Base-by-base conservation (phyloP, 2,329 filamentous ascomycete species). In the Hypoxylon sp. region DNA sequence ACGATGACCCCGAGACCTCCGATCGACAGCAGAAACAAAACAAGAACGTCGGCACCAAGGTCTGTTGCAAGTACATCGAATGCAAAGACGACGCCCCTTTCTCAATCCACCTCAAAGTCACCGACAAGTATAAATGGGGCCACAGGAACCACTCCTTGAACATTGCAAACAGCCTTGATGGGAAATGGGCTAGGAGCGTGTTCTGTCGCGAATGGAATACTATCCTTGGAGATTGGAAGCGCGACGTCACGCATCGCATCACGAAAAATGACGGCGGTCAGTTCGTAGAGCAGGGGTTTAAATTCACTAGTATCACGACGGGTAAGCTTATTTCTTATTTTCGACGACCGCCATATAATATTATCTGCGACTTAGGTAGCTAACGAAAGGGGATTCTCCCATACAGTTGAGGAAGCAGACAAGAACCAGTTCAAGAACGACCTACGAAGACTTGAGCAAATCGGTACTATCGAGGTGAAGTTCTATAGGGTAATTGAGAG, bases 21-120 rank as follows among this genome's bases (percentile, higher is more conserved):
- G 30, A 37, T 16, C 30, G 2, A 23, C 12, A 19, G 25, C 46
- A 30, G 27, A 19, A 48, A 9, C 30, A 52, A 11, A 23, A 34
- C 5, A 29, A 41, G 23, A 9, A 19, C 21, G 12, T 8, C 14
- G 48, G 6, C 23, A 9, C 25, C 21, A 47, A 47, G 45, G n/a
- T 29, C n/a, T 51, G 29, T 30, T 29, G 6, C 19, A 53, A 41
- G 11, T 53, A 16, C 23, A 53, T 53, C 2, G 21, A 41, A 29
- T 53, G 50, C 34, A 27, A 41, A 43, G 50, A 53, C 4, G 23
- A 29, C 14, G 23, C 34, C 3, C 50, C 34, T 12, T 53, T 53
- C 21, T 14, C 14, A 16, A 41, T 53, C 6, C 21, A 29, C n/a
- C 21, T 27, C 21, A 53, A 53, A 14, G 50, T 53, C 34, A 41